Evolutionary conservation across 2,329 filamentous ascomycete genomes (phyloP).

Genomic region (Emergomyces orientalis): DNA sequence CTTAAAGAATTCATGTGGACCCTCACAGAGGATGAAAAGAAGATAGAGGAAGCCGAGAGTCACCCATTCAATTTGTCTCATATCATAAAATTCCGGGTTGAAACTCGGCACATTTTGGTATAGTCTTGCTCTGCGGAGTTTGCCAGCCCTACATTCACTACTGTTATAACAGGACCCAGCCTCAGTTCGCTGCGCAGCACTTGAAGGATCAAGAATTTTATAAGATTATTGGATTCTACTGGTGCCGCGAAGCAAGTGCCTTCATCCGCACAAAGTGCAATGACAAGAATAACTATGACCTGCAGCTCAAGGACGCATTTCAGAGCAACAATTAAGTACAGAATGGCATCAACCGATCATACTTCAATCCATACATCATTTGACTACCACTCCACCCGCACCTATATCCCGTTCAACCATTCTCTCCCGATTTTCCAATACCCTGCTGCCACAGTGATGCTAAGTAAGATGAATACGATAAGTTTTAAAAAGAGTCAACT

Average conservation of each 20-base stretch:
- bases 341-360: not conserved
- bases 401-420: not conserved
- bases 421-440: not conserved
- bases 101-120: conserved; percentile 8
- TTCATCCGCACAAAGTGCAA: conserved; percentile 12
- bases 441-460: no score
- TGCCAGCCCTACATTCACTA: not conserved
- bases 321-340: not conserved
- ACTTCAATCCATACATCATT: not conserved
- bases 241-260: conserved; percentile 10
- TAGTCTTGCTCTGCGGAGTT: conserved; percentile 1
- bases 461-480: no score
- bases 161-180: conserved; percentile 3
- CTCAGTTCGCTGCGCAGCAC: conserved; percentile 11
- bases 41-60: conserved; percentile 24
- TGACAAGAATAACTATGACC: conserved; percentile 15
- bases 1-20: conserved; percentile 11
- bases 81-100: not conserved
- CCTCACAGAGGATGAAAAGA: conserved; percentile 6
- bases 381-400: not conserved
- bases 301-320: conserved; percentile 13
- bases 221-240: conserved; percentile 11
- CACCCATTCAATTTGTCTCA: conserved; percentile 10
- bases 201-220: conserved; percentile 12
- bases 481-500: no score